Base-by-base conservation (phyloP, 805 yeast species). In the Priceomyces haplophilus region DNA sequence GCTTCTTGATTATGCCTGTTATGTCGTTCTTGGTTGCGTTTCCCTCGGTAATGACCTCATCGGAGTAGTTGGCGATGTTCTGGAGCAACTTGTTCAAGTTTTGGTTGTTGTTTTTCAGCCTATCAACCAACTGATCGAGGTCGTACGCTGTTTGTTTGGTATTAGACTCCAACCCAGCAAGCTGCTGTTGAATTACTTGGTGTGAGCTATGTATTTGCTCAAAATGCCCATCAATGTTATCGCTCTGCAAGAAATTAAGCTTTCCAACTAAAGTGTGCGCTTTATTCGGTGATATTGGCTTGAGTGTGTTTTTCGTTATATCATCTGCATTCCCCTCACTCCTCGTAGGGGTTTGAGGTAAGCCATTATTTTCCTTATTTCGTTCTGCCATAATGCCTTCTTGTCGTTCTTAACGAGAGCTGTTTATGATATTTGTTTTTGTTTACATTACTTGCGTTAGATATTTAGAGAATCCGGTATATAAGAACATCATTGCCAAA, bases 61-160 rank as follows among this genome's bases (percentile, higher is more conserved):
- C 50, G 2, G 69, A 60, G 50, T 65, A 63, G n/a, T 53, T 49
- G 8, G 68, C 62, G 21, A 69, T 57, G 35, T 61, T 61, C 18
- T 59, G 55, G 11, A 69, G 56, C 32, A 69, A 53, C 45, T 57
- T 60, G 43, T 60, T 66, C 55, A 69, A 61, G 44, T 64, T 49
- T 42, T 59, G 62, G 47, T 69, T 67, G 47, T 69, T 69, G 48
- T 64, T 67, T 50, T 64, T 68, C 64, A 64, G 69, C 23, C 73
- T 50, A 32, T 66, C 72, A 18, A 55, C 56, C 36, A 69, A 55
- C 45, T 68, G 69, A 3, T 52, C 64, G 42, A 69, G 48, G 46
- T 68, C 75, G 1, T 58, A 52, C 24, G 55, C 56, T 4, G 68
- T 62, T 45, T 69, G 75, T 30, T 59, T 60, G 3, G 69, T 58